Evolutionary conservation across 1,139 yeast genomes (phyloP).

Genomic region (Debaryomyces sp.): DNA sequence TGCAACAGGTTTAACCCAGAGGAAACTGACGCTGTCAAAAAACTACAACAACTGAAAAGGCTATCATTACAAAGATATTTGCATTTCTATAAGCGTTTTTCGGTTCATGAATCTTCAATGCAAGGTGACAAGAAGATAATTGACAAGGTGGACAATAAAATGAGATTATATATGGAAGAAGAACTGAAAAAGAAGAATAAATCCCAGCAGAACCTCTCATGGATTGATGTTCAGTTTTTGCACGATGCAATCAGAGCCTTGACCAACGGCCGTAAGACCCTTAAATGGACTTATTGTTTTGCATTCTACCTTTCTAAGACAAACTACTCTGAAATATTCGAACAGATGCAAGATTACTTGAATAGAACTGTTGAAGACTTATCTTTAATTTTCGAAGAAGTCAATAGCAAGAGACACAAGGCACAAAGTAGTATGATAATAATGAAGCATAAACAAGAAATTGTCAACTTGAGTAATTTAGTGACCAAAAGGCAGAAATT

Average conservation of each 20-base stretch:
- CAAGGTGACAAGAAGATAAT: slow-evolving; percentile 71
- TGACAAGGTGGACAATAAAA: slow-evolving; percentile 61
- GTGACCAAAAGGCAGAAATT: slow-evolving; percentile 50
- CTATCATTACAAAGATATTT: slow-evolving; percentile 65
- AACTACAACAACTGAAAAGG: slow-evolving; percentile 35
- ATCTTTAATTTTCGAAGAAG: slow-evolving; percentile 67
- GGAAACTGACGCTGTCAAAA: slow-evolving; percentile 34
- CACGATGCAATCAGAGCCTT: slow-evolving; percentile 70
- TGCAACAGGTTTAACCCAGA: slow-evolving; percentile 63
- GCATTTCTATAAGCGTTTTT: slow-evolving; percentile 75
- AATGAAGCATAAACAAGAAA: slow-evolving; percentile 53
- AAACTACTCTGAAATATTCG: slow-evolving; percentile 62
- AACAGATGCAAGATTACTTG: slow-evolving; percentile 71
- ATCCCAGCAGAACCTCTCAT: slow-evolving; percentile 49
- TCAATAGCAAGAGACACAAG: slow-evolving; percentile 48
- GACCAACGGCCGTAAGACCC: slow-evolving; percentile 69
- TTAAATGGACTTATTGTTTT: slow-evolving; percentile 92
- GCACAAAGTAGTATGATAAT: slow-evolving; percentile 24
- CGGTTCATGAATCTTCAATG: slow-evolving; percentile 78
- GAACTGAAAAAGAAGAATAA: slow-evolving; percentile 26
- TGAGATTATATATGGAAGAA: slow-evolving; percentile 56
- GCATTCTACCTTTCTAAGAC: slow-evolving; percentile 64
- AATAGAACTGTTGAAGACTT: slow-evolving; percentile 78
- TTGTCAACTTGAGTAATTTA: slow-evolving; percentile 51
- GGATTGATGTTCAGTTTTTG: slow-evolving; percentile 90